These are phyloP conservation scores for Elaphomyces granulatus DNA, from an alignment of 495 filamentous ascomycete genomes.

Conservation along the genomic window DNA sequence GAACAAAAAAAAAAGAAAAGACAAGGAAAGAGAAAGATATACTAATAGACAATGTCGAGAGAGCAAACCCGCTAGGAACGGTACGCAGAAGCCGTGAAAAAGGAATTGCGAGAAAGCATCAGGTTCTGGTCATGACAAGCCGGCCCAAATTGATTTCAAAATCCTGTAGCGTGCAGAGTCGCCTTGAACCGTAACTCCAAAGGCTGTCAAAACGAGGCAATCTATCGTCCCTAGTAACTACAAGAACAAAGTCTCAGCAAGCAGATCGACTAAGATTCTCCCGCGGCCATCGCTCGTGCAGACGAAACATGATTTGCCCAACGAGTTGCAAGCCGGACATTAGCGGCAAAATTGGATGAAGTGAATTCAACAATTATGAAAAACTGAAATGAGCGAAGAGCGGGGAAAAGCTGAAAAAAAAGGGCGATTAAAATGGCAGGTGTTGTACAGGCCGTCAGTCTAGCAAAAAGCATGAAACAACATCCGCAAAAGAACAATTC, in stretches of 20 bases:
- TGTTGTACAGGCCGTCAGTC: constrained; percentile 26
- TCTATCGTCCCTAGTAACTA: constrained; percentile 13
- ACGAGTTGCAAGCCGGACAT: background rate
- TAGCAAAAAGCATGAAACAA: constrained; percentile 21
- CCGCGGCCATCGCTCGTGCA: background rate
- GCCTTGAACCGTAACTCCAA: constrained; percentile 8
- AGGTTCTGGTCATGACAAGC: background rate
- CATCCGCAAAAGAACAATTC: constrained; percentile 29
- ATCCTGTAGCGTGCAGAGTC: background rate
- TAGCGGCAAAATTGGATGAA: constrained; percentile 3
- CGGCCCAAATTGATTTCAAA: background rate
- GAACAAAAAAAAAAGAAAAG: no score
- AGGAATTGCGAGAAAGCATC: background rate
- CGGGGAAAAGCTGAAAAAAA: constrained; percentile 1
- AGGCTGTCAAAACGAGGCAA: constrained; percentile 10
- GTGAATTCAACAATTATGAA: constrained; percentile 11
- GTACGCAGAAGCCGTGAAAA: constrained; percentile 6
- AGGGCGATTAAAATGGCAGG: constrained; percentile 3
- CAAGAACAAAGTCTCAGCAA: constrained; percentile 9
- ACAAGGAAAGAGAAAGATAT: constrained; percentile 2
- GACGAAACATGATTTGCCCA: background rate
- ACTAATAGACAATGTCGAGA: background rate
- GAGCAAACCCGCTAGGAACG: constrained; percentile 1
- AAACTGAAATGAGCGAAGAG: constrained; percentile 2
- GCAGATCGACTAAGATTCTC: constrained; percentile 1